phyloP scores from a whole-genome alignment of 257 asterid genomes.

The Cinchona pubescens region DNA sequence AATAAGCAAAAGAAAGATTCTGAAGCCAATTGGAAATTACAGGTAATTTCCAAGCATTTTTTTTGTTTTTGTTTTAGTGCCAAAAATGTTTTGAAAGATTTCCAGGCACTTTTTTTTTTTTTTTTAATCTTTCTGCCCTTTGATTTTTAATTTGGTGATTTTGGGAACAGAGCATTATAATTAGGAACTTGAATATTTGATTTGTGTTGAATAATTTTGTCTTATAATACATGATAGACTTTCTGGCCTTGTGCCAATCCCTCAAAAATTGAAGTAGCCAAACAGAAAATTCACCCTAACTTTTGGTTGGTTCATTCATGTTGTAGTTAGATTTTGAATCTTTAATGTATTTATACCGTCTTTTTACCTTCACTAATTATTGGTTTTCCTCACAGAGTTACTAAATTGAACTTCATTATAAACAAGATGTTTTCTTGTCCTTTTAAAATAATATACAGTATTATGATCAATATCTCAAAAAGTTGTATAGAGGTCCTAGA shows the following conservation, averaged over 20 bases:
- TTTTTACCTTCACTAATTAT: not conserved
- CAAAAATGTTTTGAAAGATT: not conserved
- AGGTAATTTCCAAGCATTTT: slow-evolving; percentile 31
- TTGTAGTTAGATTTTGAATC: not conserved
- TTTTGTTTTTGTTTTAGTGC: not conserved
- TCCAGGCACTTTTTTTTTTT: not conserved
- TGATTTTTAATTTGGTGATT: not conserved
- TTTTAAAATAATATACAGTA: too few relatives aligned
- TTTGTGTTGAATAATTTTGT: not conserved
- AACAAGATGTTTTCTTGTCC: not conserved
- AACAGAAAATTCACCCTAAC: not conserved
- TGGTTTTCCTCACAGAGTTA: not conserved
- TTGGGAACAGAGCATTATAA: not conserved
- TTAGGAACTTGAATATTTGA: not conserved
- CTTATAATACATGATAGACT: not conserved
- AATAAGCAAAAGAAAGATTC: slow-evolving; percentile 88
- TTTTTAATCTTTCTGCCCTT: not conserved
- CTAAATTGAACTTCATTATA: not conserved
- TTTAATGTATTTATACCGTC: too few relatives aligned
- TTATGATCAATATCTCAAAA: too few relatives aligned
- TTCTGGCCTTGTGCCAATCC: not conserved
- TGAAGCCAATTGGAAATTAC: slow-evolving; percentile 74
- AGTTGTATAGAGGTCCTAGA: not conserved
- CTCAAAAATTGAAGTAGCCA: not conserved
- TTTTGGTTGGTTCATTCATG: not conserved